phyloP scores from a whole-genome alignment of 2,329 filamentous ascomycete species.

The Hypoxylon rubiginosum region DNA sequence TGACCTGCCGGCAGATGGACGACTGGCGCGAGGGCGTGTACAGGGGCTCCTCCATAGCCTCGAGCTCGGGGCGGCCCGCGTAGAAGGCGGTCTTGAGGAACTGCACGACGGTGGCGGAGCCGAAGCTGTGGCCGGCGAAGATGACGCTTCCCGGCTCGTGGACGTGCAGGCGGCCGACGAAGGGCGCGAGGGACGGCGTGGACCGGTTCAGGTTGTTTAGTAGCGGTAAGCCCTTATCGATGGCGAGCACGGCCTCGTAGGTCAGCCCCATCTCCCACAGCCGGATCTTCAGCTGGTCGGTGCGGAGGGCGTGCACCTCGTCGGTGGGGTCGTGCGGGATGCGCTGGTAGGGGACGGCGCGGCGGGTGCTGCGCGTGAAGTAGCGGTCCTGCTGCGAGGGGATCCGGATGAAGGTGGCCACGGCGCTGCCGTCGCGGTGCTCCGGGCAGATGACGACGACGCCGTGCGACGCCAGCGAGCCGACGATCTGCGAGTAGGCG shows the following conservation, averaged over 20 bases:
- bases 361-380: slow-evolving; percentile 52
- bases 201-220: slow-evolving; percentile 66
- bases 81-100: slow-evolving; percentile 86
- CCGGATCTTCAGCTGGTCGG: slow-evolving; percentile 80
- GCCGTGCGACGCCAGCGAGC: slow-evolving; percentile 84
- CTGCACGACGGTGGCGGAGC: slow-evolving; percentile 79
- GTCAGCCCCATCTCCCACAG: slow-evolving; percentile 83
- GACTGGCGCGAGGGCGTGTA: slow-evolving; percentile 70
- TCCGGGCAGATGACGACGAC: slow-evolving; percentile 85
- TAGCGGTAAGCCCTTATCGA: slow-evolving; percentile 70
- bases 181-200: slow-evolving; percentile 68
- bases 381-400: slow-evolving; percentile 62
- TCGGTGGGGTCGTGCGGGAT: slow-evolving; percentile 73
- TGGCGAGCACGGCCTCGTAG: slow-evolving; percentile 74
- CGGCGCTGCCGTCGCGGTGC: slow-evolving; percentile 84
- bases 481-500: slow-evolving; percentile 85
- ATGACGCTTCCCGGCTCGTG: slow-evolving; percentile 78
- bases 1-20: slow-evolving; percentile 74
- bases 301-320: slow-evolving; percentile 75
- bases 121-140: slow-evolving; percentile 86
- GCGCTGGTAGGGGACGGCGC: slow-evolving; percentile 62
- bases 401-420: slow-evolving; percentile 78
- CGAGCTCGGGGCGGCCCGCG: slow-evolving; percentile 61
- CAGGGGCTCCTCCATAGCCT: slow-evolving; percentile 67
- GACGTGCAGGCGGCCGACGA: slow-evolving; percentile 74